These are phyloP conservation scores for Euphorbia tirucalli DNA, from an alignment of 345 rosid genomes.

Conservation along the genomic window DNA sequence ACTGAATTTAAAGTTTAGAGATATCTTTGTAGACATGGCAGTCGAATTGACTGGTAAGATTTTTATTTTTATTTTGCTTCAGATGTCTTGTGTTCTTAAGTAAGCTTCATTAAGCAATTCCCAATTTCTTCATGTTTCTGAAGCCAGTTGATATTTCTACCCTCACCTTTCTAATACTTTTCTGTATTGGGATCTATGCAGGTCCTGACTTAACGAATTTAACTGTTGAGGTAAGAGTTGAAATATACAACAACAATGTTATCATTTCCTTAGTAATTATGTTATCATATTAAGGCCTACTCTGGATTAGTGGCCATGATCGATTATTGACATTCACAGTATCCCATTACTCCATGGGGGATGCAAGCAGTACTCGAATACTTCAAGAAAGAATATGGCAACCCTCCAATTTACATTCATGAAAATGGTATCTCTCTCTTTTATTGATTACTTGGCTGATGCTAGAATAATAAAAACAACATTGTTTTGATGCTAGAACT, in stretches of 20 bases:
- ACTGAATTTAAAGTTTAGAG: conserved; percentile 25
- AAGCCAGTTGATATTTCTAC: not conserved
- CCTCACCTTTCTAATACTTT: not conserved
- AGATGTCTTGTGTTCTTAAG: too few relatives aligned
- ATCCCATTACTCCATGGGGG: conserved; percentile 32
- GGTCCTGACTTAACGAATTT: not conserved
- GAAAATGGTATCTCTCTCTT: conserved; percentile 40
- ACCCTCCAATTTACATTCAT: conserved; percentile 42
- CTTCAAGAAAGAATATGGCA: conserved; percentile 37
- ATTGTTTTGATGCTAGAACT: not conserved
- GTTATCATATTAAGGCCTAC: not conserved
- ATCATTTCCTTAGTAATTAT: too few relatives aligned
- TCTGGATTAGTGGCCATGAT: not conserved
- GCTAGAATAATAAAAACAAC: too few relatives aligned
- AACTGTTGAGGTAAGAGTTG: not conserved
- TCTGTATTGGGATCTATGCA: not conserved
- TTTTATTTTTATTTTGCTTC: too few relatives aligned
- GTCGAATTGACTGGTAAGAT: conserved; percentile 22
- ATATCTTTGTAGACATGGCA: conserved; percentile 37
- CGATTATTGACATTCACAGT: conserved; percentile 22
- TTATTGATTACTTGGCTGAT: too few relatives aligned
- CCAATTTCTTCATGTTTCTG: too few relatives aligned
- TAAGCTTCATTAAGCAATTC: too few relatives aligned
- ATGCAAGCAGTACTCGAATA: conserved; percentile 33
- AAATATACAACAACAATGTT: not conserved